phyloP scores from a whole-genome alignment of 2,329 filamentous ascomycete genomes.

The Fusarium pseudograminearum region DNA sequence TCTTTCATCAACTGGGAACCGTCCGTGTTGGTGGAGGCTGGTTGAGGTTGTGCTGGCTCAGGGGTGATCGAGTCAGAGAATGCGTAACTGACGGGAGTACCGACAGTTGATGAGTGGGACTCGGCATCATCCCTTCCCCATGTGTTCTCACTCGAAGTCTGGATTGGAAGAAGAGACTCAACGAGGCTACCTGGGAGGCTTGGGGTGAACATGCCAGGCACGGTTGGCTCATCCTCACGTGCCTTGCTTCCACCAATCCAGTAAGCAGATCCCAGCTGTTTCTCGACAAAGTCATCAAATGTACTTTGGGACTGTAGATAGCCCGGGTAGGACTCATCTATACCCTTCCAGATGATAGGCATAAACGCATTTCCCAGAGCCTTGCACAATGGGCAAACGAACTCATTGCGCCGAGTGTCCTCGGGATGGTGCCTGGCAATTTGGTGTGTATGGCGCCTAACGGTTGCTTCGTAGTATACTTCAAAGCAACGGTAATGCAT shows the following conservation, averaged over 20 bases:
- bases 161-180: slow-evolving; percentile 54
- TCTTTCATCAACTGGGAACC: slow-evolving; percentile 60
- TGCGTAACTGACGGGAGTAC: slow-evolving; percentile 58
- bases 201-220: slow-evolving; percentile 51
- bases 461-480: slow-evolving; percentile 85
- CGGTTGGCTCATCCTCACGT: slow-evolving; percentile 50
- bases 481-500: slow-evolving; percentile 99
- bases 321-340: slow-evolving; percentile 85
- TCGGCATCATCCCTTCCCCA: slow-evolving; percentile 58
- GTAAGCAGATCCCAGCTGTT: slow-evolving; percentile 63
- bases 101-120: slow-evolving; percentile 49
- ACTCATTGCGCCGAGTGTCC: slow-evolving; percentile 81
- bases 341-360: slow-evolving; percentile 94
- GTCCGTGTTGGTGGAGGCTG: slow-evolving; percentile 25
- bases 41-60: slow-evolving; percentile 38
- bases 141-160: slow-evolving; percentile 54
- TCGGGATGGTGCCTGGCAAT: slow-evolving; percentile 96
- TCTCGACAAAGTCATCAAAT: slow-evolving; percentile 77
- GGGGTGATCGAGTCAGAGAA: slow-evolving; percentile 53
- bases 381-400: slow-evolving; percentile 96
- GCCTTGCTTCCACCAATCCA: slow-evolving; percentile 57
- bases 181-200: slow-evolving; percentile 56
- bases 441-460: slow-evolving; percentile 87
- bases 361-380: slow-evolving; percentile 95
- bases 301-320: slow-evolving; percentile 69